Conservation (phyloP, 208 protist species). For the Leishmania aethiopica region DNA sequence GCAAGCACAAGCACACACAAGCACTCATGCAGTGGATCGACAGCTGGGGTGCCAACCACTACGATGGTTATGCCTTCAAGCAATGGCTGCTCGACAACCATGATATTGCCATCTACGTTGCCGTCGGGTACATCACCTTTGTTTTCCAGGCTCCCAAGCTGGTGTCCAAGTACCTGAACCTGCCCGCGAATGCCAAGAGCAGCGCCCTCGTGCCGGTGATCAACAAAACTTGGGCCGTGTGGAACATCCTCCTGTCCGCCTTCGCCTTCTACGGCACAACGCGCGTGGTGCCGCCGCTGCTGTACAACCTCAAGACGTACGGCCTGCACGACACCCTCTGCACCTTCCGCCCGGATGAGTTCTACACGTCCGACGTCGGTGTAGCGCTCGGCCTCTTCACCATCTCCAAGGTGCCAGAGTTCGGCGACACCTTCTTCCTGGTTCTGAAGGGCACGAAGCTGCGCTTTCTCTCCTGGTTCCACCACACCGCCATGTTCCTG, state of each 20-base stretch:
- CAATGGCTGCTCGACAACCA: slow-evolving; percentile 59
- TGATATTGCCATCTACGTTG: slow-evolving; percentile 59
- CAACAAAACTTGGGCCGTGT: slow-evolving; percentile 66
- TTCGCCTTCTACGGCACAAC: slow-evolving; percentile 85
- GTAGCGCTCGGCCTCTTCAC: slow-evolving; percentile 80
- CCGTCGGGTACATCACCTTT: slow-evolving; percentile 50
- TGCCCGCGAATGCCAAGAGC: slow-evolving; percentile 32
- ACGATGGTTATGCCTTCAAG: slow-evolving; percentile 66
- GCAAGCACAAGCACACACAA: neutral
- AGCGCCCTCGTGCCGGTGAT: slow-evolving; percentile 36
- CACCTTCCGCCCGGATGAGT: slow-evolving; percentile 53
- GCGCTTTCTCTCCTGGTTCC: slow-evolving; percentile 90
- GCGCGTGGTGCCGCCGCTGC: slow-evolving; percentile 47
- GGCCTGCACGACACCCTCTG: slow-evolving; percentile 71
- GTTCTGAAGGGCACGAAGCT: slow-evolving; percentile 70
- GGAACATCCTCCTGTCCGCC: slow-evolving; percentile 90
- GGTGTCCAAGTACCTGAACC: slow-evolving; percentile 34
- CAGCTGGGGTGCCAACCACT: slow-evolving; percentile 53
- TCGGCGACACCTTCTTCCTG: slow-evolving; percentile 86
- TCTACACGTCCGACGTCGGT: slow-evolving; percentile 63
- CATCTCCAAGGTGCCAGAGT: slow-evolving; percentile 85
- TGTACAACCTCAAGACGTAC: slow-evolving; percentile 41
- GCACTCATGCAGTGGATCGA: slow-evolving; percentile 46
- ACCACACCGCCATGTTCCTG: slow-evolving; percentile 92
- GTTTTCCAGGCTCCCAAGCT: slow-evolving; percentile 44